A percentile compares a stretch with the other conserved stretches of the same genome.
phyloP scores from a whole-genome alignment of 176 grass and related monocot species.

The Juncus inflexus region DNA sequence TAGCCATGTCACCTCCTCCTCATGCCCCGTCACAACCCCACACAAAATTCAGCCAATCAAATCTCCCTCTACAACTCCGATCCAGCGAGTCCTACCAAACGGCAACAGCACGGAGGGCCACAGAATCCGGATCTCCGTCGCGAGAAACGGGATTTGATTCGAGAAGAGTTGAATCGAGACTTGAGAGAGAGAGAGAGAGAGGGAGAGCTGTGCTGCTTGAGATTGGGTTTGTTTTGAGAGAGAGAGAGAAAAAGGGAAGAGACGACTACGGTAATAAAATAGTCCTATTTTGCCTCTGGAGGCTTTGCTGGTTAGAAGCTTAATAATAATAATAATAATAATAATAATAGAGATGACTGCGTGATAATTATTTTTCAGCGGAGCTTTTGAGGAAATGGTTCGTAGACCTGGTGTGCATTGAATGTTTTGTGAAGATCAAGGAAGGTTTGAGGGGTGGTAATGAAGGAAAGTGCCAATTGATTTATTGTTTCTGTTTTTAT shows the following conservation, averaged over 20 bases:
- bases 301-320: conserved; percentile 7
- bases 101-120: conserved; percentile 2
- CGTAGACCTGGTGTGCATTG: neutral
- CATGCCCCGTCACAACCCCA: conserved; percentile 15
- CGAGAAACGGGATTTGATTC: neutral
- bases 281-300: conserved; percentile 9
- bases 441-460: neutral
- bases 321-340: neutral
- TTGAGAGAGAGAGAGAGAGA: conserved; percentile 8
- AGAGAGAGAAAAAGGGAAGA: neutral
- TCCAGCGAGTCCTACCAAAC: neutral
- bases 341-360: conserved; percentile 17
- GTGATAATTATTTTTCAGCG: conserved; percentile 16
- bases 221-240: neutral
- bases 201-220: neutral
- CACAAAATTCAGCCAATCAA: conserved; percentile 23
- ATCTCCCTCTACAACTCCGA: conserved; percentile 7
- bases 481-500: neutral
- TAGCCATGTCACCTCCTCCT: conserved; percentile 32
- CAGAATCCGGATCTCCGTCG: conserved; percentile 27
- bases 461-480: neutral
- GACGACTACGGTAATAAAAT: conserved; percentile 29
- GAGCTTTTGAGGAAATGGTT: neutral
- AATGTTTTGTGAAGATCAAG: neutral
- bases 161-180: conserved; percentile 10